These are phyloP conservation scores for Penicillium aurantiogriseum DNA, from an alignment of 2,329 filamentous ascomycete genomes.

Conservation along the genomic window DNA sequence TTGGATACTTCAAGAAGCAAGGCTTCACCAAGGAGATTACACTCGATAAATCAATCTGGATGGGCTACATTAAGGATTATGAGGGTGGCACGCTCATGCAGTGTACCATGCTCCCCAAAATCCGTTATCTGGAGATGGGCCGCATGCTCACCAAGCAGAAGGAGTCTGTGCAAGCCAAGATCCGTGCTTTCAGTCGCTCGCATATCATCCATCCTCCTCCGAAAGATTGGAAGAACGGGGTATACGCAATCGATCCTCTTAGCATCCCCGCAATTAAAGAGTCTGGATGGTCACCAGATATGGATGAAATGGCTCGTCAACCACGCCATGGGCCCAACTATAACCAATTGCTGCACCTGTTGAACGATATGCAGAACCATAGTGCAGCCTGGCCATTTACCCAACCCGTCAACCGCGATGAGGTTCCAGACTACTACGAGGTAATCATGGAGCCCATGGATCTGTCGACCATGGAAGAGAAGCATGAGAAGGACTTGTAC, in stretches of 20 bases:
- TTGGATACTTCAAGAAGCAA: constrained; percentile 98
- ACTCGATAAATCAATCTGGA: constrained; percentile 85
- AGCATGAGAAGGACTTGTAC: constrained; percentile 92
- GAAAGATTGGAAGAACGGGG: constrained; percentile 76
- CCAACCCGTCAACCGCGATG: constrained; percentile 88
- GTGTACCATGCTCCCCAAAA: constrained; percentile 92
- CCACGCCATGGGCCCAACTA: constrained; percentile 96
- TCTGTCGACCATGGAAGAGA: constrained; percentile 89
- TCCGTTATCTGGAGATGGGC: constrained; percentile 88
- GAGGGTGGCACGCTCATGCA: constrained; percentile 99
- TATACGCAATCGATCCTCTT: constrained; percentile 76
- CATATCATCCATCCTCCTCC: constrained; percentile 85
- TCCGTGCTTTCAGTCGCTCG: constrained; percentile 82
- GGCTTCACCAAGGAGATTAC: constrained; percentile 99
- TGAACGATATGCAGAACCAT: constrained; percentile 95
- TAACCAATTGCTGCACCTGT: constrained; percentile 85
- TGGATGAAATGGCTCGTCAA: constrained; percentile 94
- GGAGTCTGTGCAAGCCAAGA: constrained; percentile 91
- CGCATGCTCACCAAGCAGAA: constrained; percentile 98
- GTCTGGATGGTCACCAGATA: constrained; percentile 93
- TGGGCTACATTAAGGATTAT: constrained; percentile 99
- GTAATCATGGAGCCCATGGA: constrained; percentile 99
- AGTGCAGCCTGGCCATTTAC: constrained; percentile 92
- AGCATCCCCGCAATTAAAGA: constrained; percentile 83
- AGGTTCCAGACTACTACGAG: constrained; percentile 98